Conservation (phyloP, 1,139 yeast genomes). For the Kodamaea sp. region DNA sequence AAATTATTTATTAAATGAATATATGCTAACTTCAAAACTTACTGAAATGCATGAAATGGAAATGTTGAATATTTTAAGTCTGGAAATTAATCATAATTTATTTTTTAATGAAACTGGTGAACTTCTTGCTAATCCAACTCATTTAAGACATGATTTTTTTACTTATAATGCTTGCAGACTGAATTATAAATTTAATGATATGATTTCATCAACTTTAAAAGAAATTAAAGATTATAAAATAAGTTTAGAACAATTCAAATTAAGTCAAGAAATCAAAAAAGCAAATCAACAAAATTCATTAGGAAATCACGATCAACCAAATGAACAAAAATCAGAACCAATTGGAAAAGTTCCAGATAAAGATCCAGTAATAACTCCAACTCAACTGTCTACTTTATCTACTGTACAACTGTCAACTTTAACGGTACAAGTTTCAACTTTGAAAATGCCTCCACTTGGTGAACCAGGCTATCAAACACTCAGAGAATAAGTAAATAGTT, state of each 20-base stretch:
- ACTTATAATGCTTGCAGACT: constrained; percentile 10
- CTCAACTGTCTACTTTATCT: background rate
- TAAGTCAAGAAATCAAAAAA: background rate
- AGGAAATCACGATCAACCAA: background rate
- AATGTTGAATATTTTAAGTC: constrained; percentile 16
- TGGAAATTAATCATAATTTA: constrained; percentile 16
- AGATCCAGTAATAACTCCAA: background rate
- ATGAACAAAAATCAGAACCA: background rate
- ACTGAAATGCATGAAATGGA: constrained; percentile 34
- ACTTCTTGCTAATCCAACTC: constrained; percentile 10
- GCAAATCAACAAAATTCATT: background rate
- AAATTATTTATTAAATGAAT: constrained; percentile 26
- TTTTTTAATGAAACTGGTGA: constrained; percentile 12
- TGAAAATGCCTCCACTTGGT: background rate
- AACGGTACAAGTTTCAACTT: background rate
- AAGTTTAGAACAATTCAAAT: background rate
- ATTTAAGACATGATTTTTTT: constrained; percentile 28
- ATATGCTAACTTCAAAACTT: constrained; percentile 24
- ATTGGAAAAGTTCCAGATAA: constrained; percentile 1
- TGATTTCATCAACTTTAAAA: constrained; percentile 1
- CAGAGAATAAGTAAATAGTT: too few species aligned
- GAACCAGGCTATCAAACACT: too few species aligned
- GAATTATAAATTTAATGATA: constrained; percentile 6
- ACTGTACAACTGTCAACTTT: too few species aligned
- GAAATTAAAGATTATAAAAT: constrained; percentile 1